Percentiles rank a stretch among this genome's conserved stretches.
These are phyloP conservation scores for Vitis amurensis DNA, from an alignment of 164 flowering plant genomes.

Conservation along the genomic window DNA sequence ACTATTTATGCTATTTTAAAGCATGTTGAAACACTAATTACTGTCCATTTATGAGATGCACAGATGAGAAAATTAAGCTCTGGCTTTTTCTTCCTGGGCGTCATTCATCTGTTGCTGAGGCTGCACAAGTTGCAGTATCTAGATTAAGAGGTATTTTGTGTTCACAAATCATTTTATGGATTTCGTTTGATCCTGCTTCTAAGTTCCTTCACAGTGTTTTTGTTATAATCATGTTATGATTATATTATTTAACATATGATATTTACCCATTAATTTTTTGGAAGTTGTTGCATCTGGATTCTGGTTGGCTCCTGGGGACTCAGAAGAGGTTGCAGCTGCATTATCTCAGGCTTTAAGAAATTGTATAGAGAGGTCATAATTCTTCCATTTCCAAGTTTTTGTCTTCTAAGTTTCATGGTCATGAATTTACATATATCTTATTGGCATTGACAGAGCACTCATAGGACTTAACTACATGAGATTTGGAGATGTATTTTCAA, in stretches of 20 bases:
- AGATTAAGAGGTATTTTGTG: constrained; percentile 70
- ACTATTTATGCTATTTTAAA: background rate
- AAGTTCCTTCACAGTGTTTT: background rate
- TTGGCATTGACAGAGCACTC: constrained; percentile 61
- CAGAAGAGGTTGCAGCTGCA: constrained; percentile 93
- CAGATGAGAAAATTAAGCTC: constrained; percentile 97
- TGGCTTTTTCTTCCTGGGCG: constrained; percentile 97
- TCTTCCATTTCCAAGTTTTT: constrained; percentile 5
- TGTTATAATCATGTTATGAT: background rate
- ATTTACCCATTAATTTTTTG: constrained; percentile 3
- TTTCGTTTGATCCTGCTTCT: background rate
- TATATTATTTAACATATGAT: too few relatives aligned
- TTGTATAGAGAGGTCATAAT: constrained; percentile 75
- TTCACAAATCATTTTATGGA: background rate
- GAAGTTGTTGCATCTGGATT: constrained; percentile 85
- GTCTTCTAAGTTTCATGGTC: background rate
- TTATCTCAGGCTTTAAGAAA: constrained; percentile 88
- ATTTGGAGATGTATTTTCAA: constrained; percentile 91
- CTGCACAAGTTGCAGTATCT: constrained; percentile 76
- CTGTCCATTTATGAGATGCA: background rate
- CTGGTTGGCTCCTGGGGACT: constrained; percentile 98
- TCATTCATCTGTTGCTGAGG: constrained; percentile 67
- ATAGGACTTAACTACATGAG: constrained; percentile 70
- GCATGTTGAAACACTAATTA: background rate
- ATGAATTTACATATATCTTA: constrained; percentile 9